Conservation (phyloP, 2,329 filamentous ascomycete species). For the Colletotrichum tanaceti region DNA sequence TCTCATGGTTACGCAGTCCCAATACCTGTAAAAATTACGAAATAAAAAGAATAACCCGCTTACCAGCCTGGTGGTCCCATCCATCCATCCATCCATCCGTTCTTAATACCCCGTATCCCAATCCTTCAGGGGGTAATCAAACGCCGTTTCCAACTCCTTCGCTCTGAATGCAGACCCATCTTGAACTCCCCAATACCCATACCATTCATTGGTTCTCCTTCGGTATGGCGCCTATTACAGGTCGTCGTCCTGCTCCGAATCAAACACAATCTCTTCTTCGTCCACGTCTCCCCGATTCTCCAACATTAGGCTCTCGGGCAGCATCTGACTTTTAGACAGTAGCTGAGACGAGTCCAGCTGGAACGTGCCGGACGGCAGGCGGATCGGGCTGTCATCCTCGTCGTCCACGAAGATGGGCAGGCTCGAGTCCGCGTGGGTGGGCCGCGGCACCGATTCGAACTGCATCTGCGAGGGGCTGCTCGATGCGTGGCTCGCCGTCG, state of each 20-base stretch:
- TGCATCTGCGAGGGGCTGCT: constrained; percentile 50
- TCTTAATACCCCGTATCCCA: not conserved
- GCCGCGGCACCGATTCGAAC: constrained; percentile 44
- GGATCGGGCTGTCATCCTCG: constrained; percentile 43
- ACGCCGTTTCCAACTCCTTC: constrained; percentile 18
- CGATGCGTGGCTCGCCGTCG: constrained; percentile 52
- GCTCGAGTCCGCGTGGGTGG: constrained; percentile 43
- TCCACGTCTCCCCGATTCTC: constrained; percentile 48
- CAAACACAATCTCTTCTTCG: constrained; percentile 36
- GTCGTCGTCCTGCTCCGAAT: constrained; percentile 38
- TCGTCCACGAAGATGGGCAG: constrained; percentile 40
- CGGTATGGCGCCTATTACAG: constrained; percentile 8
- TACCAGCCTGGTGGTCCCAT: not conserved
- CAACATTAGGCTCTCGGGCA: constrained; percentile 59
- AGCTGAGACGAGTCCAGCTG: constrained; percentile 59
- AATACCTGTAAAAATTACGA: not conserved
- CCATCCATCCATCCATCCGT: constrained; percentile 9
- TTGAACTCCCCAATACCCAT: too few species aligned
- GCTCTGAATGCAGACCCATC: constrained; percentile 5
- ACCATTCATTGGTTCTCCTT: too few species aligned
- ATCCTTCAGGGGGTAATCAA: not conserved
- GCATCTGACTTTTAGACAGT: constrained; percentile 63
- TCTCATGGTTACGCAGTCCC: not conserved
- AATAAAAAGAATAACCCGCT: too few species aligned
- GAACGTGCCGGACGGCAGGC: constrained; percentile 38